Conservation (phyloP, 2,329 filamentous ascomycete species). For the Annulohypoxylon truncatum region DNA sequence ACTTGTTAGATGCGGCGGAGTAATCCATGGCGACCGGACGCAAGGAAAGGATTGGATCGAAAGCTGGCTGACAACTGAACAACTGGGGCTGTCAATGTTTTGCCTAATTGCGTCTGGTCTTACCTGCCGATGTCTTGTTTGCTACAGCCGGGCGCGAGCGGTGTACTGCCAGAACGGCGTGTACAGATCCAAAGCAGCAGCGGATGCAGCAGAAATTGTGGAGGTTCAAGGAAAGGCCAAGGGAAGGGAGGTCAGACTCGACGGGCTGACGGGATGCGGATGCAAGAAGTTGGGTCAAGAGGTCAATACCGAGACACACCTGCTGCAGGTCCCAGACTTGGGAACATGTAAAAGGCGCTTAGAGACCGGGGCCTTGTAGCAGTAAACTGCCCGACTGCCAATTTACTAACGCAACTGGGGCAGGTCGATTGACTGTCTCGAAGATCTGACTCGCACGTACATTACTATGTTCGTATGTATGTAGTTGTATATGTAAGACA, state of each 20-base stretch:
- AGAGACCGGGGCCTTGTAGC: slow-evolving; percentile 18
- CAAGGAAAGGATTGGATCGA: slow-evolving; percentile 20
- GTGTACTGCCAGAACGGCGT: slow-evolving; percentile 7
- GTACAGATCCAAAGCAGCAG: slow-evolving; percentile 24
- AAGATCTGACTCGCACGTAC: slow-evolving; percentile 31
- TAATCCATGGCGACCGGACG: slow-evolving; percentile 42
- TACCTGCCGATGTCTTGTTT: slow-evolving; percentile 37
- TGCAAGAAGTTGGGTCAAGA: slow-evolving; percentile 36
- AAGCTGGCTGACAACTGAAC: slow-evolving; percentile 26
- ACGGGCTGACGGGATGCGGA: slow-evolving; percentile 14
- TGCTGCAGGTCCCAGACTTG: slow-evolving; percentile 38
- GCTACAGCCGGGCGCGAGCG: slow-evolving; percentile 27
- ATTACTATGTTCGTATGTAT: slow-evolving; percentile 1
- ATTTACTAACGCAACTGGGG: slow-evolving; percentile 19
- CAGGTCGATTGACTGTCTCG: slow-evolving; percentile 17
- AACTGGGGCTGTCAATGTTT: slow-evolving; percentile 32
- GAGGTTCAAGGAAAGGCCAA: slow-evolving; percentile 17
- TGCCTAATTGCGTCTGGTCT: slow-evolving; percentile 41
- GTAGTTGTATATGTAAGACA: neutral
- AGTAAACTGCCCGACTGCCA: neutral
- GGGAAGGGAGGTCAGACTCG: slow-evolving; percentile 28
- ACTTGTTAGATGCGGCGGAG: slow-evolving; percentile 28
- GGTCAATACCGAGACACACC: slow-evolving; percentile 37
- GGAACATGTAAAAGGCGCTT: slow-evolving; percentile 23
- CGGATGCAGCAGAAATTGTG: slow-evolving; percentile 28